Base-by-base conservation (phyloP, 2,329 filamentous ascomycete genomes). In the Fusarium floridanum region DNA sequence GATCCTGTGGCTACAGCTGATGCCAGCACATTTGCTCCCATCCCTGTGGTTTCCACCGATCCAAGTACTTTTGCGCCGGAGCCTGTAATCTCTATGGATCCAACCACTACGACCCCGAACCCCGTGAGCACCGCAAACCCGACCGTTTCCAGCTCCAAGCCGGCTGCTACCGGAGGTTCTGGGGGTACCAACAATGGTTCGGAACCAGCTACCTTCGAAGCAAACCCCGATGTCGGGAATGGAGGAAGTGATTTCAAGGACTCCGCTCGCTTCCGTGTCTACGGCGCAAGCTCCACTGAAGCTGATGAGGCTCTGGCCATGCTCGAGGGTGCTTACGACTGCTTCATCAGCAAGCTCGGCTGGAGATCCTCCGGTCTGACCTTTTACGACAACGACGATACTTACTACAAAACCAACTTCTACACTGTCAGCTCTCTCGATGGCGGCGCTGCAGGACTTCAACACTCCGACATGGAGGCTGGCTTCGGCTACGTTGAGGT, bases 401-500 rank as follows among this genome's bases (percentile, higher is more conserved):
- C 56, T 16, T 60, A 60, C 7, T 60, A 60, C 11, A 60, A 60
- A 2, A 29, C 56, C 10, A 60, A 39, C 17, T 60, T 60, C 1
- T 39, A 27, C 20, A 29, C 56, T 1, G 56, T 60, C 22, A 4
- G 1, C 56, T 60, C 56, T 1, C 56, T 60, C 0, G 56, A 60
- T 1, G 56, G 56, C 1, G 36, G 36, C 1, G 36, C 56, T 0
- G 56, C 56, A 3, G 56, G 56, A 1, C 56, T 60, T 5, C 56
- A 60, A 7, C 56, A 60, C 17, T 60, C 56, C 2, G 56, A 60
- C 6, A 39, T 60, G 56, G 56, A 41, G 6, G 17, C 56, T 20
- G 56, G 56, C 20, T 60, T 60, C 7, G 34, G 56, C 9, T 60
- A 60, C 10, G 56, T 60, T 4, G 56, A 60, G 24, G 56, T 60